phyloP scores from a whole-genome alignment of 257 asterid genomes.

The Apocynum venetum region DNA sequence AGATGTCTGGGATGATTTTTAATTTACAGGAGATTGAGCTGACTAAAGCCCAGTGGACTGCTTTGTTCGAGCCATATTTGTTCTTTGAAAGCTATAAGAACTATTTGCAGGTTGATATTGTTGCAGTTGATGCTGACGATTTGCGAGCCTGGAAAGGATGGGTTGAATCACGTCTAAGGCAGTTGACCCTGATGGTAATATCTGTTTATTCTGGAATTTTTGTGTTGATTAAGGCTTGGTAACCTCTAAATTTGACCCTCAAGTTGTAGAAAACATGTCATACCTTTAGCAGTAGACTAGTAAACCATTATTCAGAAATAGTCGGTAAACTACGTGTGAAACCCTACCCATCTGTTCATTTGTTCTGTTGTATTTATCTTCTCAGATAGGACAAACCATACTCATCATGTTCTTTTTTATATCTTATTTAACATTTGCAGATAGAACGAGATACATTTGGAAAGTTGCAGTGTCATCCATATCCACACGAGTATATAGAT shows the following conservation, averaged over 20 bases:
- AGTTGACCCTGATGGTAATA: constrained; percentile 81
- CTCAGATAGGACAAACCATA: too few species aligned
- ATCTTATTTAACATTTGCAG: constrained; percentile 48
- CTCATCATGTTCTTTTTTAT: constrained; percentile 8
- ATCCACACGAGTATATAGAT: constrained; percentile 72
- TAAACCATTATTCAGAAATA: background rate
- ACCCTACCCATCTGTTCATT: background rate
- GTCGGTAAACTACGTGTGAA: background rate
- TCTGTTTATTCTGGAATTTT: constrained; percentile 23
- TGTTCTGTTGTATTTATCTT: background rate
- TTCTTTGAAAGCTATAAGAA: constrained; percentile 89
- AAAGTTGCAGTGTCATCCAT: constrained; percentile 88
- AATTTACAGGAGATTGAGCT: constrained; percentile 82
- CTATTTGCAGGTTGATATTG: constrained; percentile 79
- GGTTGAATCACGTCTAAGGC: constrained; percentile 96
- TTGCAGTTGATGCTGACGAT: constrained; percentile 80
- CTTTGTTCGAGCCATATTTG: constrained; percentile 74
- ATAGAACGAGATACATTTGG: constrained; percentile 85
- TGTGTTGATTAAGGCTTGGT: constrained; percentile 6
- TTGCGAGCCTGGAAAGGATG: constrained; percentile 97
- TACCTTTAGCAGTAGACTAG: background rate
- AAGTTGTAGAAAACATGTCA: background rate
- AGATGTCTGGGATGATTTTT: constrained; percentile 4
- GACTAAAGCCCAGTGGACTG: constrained; percentile 64
- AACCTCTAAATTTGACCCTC: background rate